Base-by-base conservation (phyloP, 2,329 filamentous ascomycete species). In the Orbilia javanica region DNA sequence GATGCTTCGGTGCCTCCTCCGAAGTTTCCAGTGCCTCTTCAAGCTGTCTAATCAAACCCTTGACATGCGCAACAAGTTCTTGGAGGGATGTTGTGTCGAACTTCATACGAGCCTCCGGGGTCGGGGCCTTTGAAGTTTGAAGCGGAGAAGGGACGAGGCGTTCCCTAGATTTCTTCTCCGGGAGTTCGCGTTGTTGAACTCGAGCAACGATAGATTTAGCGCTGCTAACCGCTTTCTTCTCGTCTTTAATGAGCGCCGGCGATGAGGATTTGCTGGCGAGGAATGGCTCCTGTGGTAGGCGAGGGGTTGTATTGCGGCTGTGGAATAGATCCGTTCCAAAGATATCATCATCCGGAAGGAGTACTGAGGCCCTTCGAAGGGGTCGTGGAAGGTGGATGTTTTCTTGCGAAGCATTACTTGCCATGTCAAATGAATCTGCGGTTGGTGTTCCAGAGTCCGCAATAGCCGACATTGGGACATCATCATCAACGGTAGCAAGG, bases 401-500 rank as follows among this genome's bases (percentile, higher is more conserved):
- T 70, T 65, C 70, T 65, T 73, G 78, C 25, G 72, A 74, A 11
- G 72, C 65, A 48, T 73, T 79, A 55, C 79, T 79, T 36, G 52
- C 68, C 48, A 79, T 31, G 55, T 79, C 57, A 62, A 69, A 73
- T n/a, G 66, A 64, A 64, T 79, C 75, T 2, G 62, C 64, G 22
- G 53, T 39, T 4, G 75, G 75, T 4, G 69, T 73, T 20, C 70
- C 69, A 2, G 75, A 65, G 10, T 74, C 68, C 1, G 75, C 69
- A 36, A 79, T 50, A 1, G 70, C 70, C 13, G 60, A 67, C 27
- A 73, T 74, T n/a, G 85, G 81, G 57, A 88, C 86, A 57, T 91
- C 89, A 42, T 89, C 88, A 79, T 91, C 90, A 0, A 90, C 90
- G 0, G 90, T 91, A 53, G 93, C 93, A n/a, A 96, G 86, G 36